Evolutionary conservation across 495 filamentous ascomycete species (phyloP).

Genomic region (Sphaerosporella brunnea): DNA sequence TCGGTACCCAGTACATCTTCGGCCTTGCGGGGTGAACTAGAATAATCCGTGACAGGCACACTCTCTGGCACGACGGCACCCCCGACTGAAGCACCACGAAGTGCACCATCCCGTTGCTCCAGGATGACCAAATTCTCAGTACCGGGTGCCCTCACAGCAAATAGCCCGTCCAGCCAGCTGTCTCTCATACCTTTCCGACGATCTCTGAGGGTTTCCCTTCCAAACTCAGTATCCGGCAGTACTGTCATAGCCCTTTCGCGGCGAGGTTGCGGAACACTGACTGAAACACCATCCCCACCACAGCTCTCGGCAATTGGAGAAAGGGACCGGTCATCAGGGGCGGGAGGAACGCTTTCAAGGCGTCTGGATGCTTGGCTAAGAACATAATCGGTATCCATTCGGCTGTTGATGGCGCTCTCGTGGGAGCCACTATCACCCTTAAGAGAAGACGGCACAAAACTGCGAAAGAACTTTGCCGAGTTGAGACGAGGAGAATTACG

Average conservation of each 20-base stretch:
- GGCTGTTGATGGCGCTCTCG: background rate
- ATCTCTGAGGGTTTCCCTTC: conserved; percentile 1
- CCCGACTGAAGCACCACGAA: conserved; percentile 1
- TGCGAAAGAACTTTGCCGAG: background rate
- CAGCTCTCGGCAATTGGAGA: background rate
- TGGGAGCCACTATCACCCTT: background rate
- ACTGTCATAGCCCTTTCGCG: too few species aligned
- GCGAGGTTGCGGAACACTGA: background rate
- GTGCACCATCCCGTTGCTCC: background rate
- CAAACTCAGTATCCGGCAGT: background rate
- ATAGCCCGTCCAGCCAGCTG: conserved; percentile 1
- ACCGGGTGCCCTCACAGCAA: background rate
- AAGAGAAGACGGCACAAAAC: background rate
- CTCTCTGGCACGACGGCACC: background rate
- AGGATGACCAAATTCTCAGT: conserved; percentile 5
- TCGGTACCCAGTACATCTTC: too few species aligned
- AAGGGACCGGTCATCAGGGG: too few species aligned
- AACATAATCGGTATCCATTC: background rate
- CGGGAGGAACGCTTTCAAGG: background rate
- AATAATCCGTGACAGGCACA: background rate
- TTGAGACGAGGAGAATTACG: background rate
- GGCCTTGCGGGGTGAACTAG: too few species aligned
- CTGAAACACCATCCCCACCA: background rate
- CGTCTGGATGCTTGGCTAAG: background rate
- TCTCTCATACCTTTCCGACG: conserved; percentile 3